Percentiles rank a stretch among this genome's conserved stretches.
phyloP scores from a whole-genome alignment of 2,329 filamentous ascomycete species.

The Lasiodiplodia citricola region DNA sequence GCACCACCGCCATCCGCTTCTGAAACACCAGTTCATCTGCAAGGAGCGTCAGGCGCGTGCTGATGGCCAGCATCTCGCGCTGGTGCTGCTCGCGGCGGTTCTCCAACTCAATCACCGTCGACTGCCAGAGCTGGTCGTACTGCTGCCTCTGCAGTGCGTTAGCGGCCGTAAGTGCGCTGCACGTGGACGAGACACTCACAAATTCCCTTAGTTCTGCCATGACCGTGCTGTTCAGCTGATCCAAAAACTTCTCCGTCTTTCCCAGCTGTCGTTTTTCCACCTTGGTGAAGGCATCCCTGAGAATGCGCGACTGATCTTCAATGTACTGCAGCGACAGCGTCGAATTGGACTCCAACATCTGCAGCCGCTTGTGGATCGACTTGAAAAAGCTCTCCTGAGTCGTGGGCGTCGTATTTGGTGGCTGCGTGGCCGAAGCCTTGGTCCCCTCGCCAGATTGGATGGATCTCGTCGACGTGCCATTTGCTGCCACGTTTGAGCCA shows the following conservation, averaged over 20 bases:
- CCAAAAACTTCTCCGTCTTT: slow-evolving; percentile 82
- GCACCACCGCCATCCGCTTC: slow-evolving; percentile 92
- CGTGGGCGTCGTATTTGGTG: slow-evolving; percentile 67
- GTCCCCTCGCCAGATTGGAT: slow-evolving; percentile 8
- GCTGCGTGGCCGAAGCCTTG: slow-evolving; percentile 24
- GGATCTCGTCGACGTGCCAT: slow-evolving; percentile 28
- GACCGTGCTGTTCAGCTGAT: slow-evolving; percentile 85
- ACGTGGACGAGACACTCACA: slow-evolving; percentile 20
- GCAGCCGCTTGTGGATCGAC: slow-evolving; percentile 88
- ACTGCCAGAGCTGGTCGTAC: slow-evolving; percentile 97
- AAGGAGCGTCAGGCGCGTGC: slow-evolving; percentile 78
- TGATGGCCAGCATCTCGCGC: slow-evolving; percentile 81
- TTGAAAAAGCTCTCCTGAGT: slow-evolving; percentile 99
- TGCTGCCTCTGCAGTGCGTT: slow-evolving; percentile 63
- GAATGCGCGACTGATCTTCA: slow-evolving; percentile 89
- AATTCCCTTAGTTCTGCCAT: slow-evolving; percentile 73
- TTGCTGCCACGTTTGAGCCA: slow-evolving; percentile 28
- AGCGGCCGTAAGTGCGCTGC: not conserved
- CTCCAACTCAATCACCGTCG: slow-evolving; percentile 89
- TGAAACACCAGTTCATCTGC: slow-evolving; percentile 87
- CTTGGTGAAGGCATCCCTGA: slow-evolving; percentile 84
- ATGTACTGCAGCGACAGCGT: slow-evolving; percentile 95
- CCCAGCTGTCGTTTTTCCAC: slow-evolving; percentile 85
- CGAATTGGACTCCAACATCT: slow-evolving; percentile 89
- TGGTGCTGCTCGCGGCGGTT: slow-evolving; percentile 84